Percentiles rank a stretch among this genome's conserved stretches.
phyloP scores from a whole-genome alignment of 2,329 filamentous ascomycete species.

The Aspergillus persii region DNA sequence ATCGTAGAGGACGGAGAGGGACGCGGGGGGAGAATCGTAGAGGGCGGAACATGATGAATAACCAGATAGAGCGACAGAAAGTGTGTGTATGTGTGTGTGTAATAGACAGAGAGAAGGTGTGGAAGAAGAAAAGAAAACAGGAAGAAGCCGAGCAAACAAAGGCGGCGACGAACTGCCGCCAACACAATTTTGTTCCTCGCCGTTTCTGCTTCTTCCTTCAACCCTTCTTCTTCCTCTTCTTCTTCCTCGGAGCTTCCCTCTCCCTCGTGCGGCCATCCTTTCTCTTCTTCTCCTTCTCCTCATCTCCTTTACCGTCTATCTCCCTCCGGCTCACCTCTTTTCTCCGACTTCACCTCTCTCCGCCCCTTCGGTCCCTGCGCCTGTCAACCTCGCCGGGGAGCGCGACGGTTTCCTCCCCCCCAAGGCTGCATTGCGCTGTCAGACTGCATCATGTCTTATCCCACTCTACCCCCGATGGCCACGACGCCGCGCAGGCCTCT shows the following conservation, averaged over 20 bases:
- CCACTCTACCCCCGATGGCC: slow-evolving; percentile 31
- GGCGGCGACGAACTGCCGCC: slow-evolving; percentile 22
- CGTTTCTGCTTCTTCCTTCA: slow-evolving; percentile 4
- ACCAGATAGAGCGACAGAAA: too few relatives aligned
- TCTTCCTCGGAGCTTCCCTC: slow-evolving; percentile 15
- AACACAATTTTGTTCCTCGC: slow-evolving; percentile 37
- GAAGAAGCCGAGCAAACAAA: slow-evolving; percentile 3
- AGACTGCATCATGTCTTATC: slow-evolving; percentile 41
- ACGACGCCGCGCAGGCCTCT: slow-evolving; percentile 42
- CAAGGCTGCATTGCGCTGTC: slow-evolving; percentile 9
- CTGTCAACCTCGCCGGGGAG: slow-evolving; percentile 21
- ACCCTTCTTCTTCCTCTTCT: slow-evolving; percentile 20
- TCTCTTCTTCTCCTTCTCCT: slow-evolving; percentile 7
- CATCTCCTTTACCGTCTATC: neutral
- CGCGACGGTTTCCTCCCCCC: slow-evolving; percentile 15
- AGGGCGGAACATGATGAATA: slow-evolving; percentile 31
- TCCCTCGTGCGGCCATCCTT: slow-evolving; percentile 17
- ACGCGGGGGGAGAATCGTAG: slow-evolving; percentile 29
- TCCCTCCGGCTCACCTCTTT: slow-evolving; percentile 1
- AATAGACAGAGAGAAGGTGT: slow-evolving; percentile 3
- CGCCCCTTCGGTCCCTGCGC: slow-evolving; percentile 14
- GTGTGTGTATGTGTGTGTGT: too few relatives aligned
- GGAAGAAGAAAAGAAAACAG: too few relatives aligned
- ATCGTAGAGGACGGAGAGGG: slow-evolving; percentile 33
- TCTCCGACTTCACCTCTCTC: slow-evolving; percentile 16